Evolutionary conservation across 2,329 filamentous ascomycete genomes (phyloP).

Genomic region (Tolypocladium tundrense): DNA sequence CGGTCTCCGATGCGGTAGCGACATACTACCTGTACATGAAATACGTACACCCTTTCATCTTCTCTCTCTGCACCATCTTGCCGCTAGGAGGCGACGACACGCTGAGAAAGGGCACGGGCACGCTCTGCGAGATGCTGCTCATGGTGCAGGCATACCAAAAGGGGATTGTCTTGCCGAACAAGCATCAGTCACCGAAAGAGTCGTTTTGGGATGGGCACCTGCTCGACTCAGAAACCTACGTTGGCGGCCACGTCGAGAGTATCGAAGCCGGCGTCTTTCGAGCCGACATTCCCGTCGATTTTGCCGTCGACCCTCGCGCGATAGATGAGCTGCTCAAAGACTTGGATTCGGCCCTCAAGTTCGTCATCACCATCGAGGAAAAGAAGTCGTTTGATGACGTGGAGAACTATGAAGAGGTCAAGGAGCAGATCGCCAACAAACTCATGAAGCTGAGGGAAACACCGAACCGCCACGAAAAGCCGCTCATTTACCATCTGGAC

Average conservation of each 20-base stretch:
- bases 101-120: slow-evolving; percentile 90
- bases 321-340: slow-evolving; percentile 83
- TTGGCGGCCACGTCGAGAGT: slow-evolving; percentile 97
- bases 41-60: slow-evolving; percentile 99
- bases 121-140: slow-evolving; percentile 96
- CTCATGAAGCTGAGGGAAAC: slow-evolving; percentile 66
- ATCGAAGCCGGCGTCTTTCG: slow-evolving; percentile 97
- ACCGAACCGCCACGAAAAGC: slow-evolving; percentile 74
- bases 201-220: slow-evolving; percentile 95
- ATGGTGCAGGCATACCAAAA: slow-evolving; percentile 97
- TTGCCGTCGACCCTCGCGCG: slow-evolving; percentile 77
- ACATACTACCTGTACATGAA: slow-evolving; percentile 99
- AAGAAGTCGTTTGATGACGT: slow-evolving; percentile 74
- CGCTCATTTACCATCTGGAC: slow-evolving; percentile 94
- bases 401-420: slow-evolving; percentile 75
- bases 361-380: slow-evolving; percentile 76
- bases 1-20: slow-evolving; percentile 95
- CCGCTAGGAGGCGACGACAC: slow-evolving; percentile 89
- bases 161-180: slow-evolving; percentile 89
- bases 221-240: slow-evolving; percentile 93
- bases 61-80: slow-evolving; percentile 94
- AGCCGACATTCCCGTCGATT: slow-evolving; percentile 90
- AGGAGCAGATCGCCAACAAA: slow-evolving; percentile 64
- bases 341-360: slow-evolving; percentile 78
- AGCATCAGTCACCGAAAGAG: slow-evolving; percentile 83